Evolutionary conservation across 305 asterid species (phyloP).

Genomic region (Fraxinus latifolia): DNA sequence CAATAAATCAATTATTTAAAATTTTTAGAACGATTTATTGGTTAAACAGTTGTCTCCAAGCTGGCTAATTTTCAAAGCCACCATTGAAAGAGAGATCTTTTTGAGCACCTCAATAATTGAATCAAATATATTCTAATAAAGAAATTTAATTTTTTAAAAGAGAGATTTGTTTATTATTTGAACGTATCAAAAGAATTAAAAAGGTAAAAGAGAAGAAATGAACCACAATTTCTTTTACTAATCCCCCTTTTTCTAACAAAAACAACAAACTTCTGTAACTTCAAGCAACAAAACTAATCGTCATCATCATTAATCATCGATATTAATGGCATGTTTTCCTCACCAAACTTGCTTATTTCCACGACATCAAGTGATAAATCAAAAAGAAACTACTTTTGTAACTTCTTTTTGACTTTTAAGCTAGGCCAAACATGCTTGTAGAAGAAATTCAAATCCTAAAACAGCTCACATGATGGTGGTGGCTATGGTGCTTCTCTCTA

Average conservation of each 20-base stretch:
- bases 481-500: conserved; percentile 11
- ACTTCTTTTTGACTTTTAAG: not conserved
- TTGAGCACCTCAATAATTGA: not conserved
- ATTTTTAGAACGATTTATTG: not conserved
- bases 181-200: not conserved
- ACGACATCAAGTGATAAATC: not conserved
- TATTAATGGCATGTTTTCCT: not conserved
- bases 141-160: not conserved
- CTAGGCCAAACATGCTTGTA: not conserved
- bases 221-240: not conserved
- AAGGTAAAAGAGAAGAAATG: not conserved
- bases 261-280: not conserved
- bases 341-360: not conserved
- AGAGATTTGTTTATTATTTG: not conserved
- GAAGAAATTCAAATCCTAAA: conserved; percentile 15
- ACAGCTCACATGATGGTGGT: conserved; percentile 22
- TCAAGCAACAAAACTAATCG: not conserved
- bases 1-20: not conserved
- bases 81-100: not conserved
- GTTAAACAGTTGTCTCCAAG: not conserved
- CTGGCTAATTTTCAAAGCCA: not conserved
- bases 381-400: not conserved
- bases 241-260: not conserved
- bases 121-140: not conserved
- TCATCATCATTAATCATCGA: not conserved